Base-by-base conservation (phyloP, 1,284 basidiomycete genomes). In the Ceratobasidium sp. region DNA sequence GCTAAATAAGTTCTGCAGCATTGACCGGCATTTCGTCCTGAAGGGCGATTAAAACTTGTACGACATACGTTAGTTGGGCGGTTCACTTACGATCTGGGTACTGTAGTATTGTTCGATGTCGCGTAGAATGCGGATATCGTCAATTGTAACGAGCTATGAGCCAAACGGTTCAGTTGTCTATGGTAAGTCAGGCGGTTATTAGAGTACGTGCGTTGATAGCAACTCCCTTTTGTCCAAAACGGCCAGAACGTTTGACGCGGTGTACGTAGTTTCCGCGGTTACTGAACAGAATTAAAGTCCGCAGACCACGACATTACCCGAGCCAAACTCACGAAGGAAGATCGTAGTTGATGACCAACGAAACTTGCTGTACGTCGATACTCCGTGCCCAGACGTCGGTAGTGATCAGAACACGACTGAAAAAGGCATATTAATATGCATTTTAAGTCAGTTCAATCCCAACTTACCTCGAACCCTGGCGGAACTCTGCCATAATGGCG, bases 301-400 rank as follows among this genome's bases (percentile, higher is more conserved):
- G n/a, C n/a, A n/a, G n/a, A n/a, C n/a, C n/a, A n/a, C n/a, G n/a
- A n/a, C n/a, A n/a, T n/a, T n/a, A n/a, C n/a, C n/a, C n/a, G n/a
- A n/a, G n/a, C n/a, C n/a, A n/a, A n/a, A n/a, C n/a, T n/a, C n/a
- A n/a, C n/a, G 91, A 89, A 70, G 93, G 95, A 69, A 98, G 83
- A 77, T 98, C 95, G 77, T 98, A 98, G 81, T 98, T 98, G 77
- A 98, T 98, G 75, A 98, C 96, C 71, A 98, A 82, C 44, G 95
- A 97, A 53, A 99, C 97, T 80, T 98, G 95, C 76, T 98, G 94
- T 8, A 99, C 95, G 77, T 99, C 97, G 76, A 99, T 96, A 74
- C 97, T 97, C 76, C 97, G 89, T 29, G 97, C 95, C 95, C 95
- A 98, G 49, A 99, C 93, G 78, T 99, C 97, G 36, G 94, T 97